Conservation (phyloP, 306 rosid species). For the Coriaria nepalensis region DNA sequence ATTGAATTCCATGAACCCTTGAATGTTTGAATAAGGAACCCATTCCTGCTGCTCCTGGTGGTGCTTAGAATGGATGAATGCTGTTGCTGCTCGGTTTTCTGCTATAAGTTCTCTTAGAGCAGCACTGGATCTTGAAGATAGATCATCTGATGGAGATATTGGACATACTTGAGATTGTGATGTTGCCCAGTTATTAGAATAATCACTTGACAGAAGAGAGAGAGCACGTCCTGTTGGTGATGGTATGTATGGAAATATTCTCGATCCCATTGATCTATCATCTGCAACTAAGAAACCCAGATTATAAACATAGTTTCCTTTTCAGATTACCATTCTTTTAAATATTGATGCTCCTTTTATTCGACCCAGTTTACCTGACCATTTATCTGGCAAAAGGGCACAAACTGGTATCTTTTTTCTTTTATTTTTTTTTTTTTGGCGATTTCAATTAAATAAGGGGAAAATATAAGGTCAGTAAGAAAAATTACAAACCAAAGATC, state of each 20-base stretch:
- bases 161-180: constrained; percentile 45
- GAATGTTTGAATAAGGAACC: constrained; percentile 12
- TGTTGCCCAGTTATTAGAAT: not conserved
- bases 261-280: constrained; percentile 14
- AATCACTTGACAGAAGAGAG: constrained; percentile 82
- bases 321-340: constrained; percentile 13
- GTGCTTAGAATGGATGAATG: constrained; percentile 33
- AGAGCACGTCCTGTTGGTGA: constrained; percentile 60
- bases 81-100: constrained; percentile 56
- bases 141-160: constrained; percentile 33
- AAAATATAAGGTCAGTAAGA: too few species aligned
- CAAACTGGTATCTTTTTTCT: too few species aligned
- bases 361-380: too few species aligned
- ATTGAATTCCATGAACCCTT: constrained; percentile 22
- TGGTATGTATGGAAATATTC: constrained; percentile 21
- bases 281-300: too few species aligned
- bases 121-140: constrained; percentile 69
- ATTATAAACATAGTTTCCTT: not conserved
- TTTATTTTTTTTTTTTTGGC: too few species aligned
- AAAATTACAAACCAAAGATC: too few species aligned
- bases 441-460: too few species aligned
- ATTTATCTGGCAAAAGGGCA: too few species aligned
- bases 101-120: constrained; percentile 79
- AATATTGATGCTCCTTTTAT: too few species aligned
- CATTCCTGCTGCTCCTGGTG: constrained; percentile 11